phyloP scores from a whole-genome alignment of 257 asterid species.

The Nicotiana tabacum region DNA sequence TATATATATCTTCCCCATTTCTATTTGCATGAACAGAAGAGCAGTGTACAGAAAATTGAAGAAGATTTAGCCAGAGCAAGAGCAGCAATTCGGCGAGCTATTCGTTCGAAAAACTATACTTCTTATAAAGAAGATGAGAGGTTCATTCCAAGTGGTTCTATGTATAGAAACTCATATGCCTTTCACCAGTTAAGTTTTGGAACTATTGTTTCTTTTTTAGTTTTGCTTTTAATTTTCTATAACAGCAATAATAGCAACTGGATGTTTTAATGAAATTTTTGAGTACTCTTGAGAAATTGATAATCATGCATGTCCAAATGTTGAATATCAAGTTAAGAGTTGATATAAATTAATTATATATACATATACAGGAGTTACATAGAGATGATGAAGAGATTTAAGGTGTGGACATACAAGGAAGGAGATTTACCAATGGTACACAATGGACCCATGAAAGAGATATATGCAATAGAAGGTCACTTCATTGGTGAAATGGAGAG shows the following conservation, averaged over 20 bases:
- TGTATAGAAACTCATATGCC: slow-evolving; percentile 21
- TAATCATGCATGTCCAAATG: too few species aligned
- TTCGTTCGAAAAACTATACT: background rate
- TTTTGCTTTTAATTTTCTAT: background rate
- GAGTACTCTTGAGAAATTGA: too few species aligned
- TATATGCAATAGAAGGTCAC: slow-evolving; percentile 24
- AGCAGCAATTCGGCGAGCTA: slow-evolving; percentile 13
- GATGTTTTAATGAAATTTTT: too few species aligned
- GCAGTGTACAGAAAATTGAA: slow-evolving; percentile 8
- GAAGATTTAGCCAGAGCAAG: slow-evolving; percentile 22
- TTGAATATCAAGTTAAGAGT: too few species aligned
- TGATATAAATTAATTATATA: too few species aligned
- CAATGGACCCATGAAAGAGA: slow-evolving; percentile 17
- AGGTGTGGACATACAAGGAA: slow-evolving; percentile 25
- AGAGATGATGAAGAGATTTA: slow-evolving; percentile 23
- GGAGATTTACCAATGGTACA: slow-evolving; percentile 23
- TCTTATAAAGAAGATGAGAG: background rate
- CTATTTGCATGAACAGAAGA: background rate
- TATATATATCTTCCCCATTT: background rate
- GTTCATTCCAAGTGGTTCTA: slow-evolving; percentile 22
- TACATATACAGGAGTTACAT: slow-evolving; percentile 15
- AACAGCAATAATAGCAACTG: too few species aligned
- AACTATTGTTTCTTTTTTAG: background rate
- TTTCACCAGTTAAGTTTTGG: slow-evolving; percentile 23
- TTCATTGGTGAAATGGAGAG: slow-evolving; percentile 21